These are phyloP conservation scores for Simplicillium aogashimaense DNA, from an alignment of 2,329 filamentous ascomycete species.

Conservation along the genomic window DNA sequence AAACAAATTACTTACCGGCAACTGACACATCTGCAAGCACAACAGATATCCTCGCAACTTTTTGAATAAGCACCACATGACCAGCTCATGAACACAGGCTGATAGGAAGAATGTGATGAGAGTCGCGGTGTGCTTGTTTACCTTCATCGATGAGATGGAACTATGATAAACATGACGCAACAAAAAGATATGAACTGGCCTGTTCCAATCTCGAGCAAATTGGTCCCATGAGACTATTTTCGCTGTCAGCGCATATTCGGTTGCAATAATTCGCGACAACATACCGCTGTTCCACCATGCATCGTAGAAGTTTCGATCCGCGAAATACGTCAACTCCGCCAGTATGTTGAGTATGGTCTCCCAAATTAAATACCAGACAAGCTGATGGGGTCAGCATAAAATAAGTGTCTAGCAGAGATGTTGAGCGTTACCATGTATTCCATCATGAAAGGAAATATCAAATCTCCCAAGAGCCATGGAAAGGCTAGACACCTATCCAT, in stretches of 20 bases:
- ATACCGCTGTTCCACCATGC: conserved; percentile 53
- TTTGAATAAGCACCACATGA: conserved; percentile 75
- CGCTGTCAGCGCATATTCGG: neutral
- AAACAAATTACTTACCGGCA: conserved; percentile 38
- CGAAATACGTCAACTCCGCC: conserved; percentile 67
- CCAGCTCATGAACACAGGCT: conserved; percentile 62
- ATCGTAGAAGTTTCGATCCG: conserved; percentile 63
- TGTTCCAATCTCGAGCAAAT: conserved; percentile 73
- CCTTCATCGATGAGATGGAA: conserved; percentile 62
- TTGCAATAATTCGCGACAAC: conserved; percentile 5
- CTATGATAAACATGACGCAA: conserved; percentile 72
- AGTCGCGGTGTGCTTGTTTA: conserved; percentile 61
- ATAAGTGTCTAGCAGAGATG: neutral
- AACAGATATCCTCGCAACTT: conserved; percentile 68
- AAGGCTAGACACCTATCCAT: conserved; percentile 54
- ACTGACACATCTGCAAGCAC: conserved; percentile 62
- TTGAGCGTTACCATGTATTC: conserved; percentile 49
- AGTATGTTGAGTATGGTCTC: conserved; percentile 64
- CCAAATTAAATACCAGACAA: conserved; percentile 78
- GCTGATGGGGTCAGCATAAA: conserved; percentile 19
- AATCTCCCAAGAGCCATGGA: conserved; percentile 64
- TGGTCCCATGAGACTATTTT: conserved; percentile 55
- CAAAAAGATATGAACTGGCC: conserved; percentile 67
- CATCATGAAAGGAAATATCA: conserved; percentile 71
- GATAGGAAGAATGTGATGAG: conserved; percentile 67